Conservation (phyloP, 1,284 basidiomycete genomes). For the Apiotrichum veenhuisii region DNA sequence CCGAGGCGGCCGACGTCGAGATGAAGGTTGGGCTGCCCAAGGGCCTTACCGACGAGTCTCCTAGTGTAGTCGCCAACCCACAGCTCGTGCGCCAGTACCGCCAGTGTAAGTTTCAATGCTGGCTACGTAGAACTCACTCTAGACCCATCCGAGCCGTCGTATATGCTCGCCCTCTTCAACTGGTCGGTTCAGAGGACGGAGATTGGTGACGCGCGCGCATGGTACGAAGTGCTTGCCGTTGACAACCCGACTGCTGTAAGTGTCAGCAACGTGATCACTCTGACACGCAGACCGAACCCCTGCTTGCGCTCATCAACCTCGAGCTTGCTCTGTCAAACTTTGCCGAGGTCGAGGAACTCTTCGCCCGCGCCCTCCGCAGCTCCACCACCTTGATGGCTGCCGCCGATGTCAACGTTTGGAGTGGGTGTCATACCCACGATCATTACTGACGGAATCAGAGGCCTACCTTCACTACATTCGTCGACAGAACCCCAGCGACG, state of each 20-base stretch:
- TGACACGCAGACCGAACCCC: constrained; percentile 33
- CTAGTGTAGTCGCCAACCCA: constrained; percentile 33
- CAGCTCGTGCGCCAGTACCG: constrained; percentile 30
- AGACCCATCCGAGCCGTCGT: constrained; percentile 32
- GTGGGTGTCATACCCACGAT: constrained; percentile 24
- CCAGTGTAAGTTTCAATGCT: constrained; percentile 20
- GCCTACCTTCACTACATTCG: constrained; percentile 51
- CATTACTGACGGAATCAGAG: constrained; percentile 24
- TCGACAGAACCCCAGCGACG: constrained; percentile 45
- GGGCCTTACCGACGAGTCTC: constrained; percentile 31
- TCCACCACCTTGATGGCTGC: constrained; percentile 42
- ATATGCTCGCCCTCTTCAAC: constrained; percentile 49
- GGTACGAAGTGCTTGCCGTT: constrained; percentile 40
- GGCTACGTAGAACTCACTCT: not conserved
- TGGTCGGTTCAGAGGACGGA: constrained; percentile 47
- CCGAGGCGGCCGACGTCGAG: constrained; percentile 1
- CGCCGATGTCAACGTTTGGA: constrained; percentile 49
- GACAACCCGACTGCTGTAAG: constrained; percentile 46
- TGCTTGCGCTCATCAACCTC: constrained; percentile 46
- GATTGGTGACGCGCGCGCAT: constrained; percentile 43
- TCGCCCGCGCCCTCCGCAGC: constrained; percentile 42
- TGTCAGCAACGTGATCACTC: not conserved
- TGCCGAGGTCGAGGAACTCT: constrained; percentile 45
- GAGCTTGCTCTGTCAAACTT: constrained; percentile 48
- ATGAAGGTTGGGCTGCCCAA: constrained; percentile 25